A percentile compares a stretch with the other conserved stretches of the same genome.
phyloP scores from a whole-genome alignment of 2,329 filamentous ascomycete genomes.

The Chrysoporthe deuterocubensis region DNA sequence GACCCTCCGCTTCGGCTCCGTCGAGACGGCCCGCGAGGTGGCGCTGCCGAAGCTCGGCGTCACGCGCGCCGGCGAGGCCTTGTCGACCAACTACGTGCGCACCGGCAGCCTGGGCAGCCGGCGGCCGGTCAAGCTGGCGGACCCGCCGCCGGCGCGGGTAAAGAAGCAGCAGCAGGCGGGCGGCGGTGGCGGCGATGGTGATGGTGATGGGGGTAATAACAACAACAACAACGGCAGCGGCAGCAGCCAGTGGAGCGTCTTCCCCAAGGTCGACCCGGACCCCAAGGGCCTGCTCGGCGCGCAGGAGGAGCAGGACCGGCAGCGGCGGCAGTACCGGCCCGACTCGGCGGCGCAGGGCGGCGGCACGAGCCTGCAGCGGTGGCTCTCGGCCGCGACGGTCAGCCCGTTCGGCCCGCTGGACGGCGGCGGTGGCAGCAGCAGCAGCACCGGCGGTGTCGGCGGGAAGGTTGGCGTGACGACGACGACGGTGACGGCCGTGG shows the following conservation, averaged over 20 bases:
- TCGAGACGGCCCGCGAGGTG: background rate
- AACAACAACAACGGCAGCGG: background rate
- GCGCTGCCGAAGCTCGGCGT: background rate
- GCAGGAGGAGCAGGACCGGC: constrained; percentile 13
- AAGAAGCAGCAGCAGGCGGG: constrained; percentile 27
- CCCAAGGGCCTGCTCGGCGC: constrained; percentile 8
- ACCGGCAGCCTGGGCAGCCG: constrained; percentile 28
- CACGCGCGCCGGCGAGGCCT: constrained; percentile 9
- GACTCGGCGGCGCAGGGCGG: constrained; percentile 18
- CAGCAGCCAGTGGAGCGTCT: constrained; percentile 18
- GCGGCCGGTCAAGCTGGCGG: constrained; percentile 18
- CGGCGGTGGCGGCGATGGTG: constrained; percentile 8
- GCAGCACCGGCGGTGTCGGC: background rate
- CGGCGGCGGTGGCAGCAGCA: background rate
- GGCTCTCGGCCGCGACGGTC: constrained; percentile 40
- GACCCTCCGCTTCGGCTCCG: too few relatives aligned
- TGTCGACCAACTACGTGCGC: constrained; percentile 31
- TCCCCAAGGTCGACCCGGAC: constrained; percentile 19
- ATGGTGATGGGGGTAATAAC: background rate
- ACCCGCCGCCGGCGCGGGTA: constrained; percentile 24
- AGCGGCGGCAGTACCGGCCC: constrained; percentile 28
- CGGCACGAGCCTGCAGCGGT: constrained; percentile 37
- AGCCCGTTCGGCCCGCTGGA: constrained; percentile 36
- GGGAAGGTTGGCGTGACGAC: background rate
- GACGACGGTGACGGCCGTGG: background rate